These are phyloP conservation scores for Fraxinus sp. DNA, from an alignment of 305 asterid genomes.

Conservation along the genomic window DNA sequence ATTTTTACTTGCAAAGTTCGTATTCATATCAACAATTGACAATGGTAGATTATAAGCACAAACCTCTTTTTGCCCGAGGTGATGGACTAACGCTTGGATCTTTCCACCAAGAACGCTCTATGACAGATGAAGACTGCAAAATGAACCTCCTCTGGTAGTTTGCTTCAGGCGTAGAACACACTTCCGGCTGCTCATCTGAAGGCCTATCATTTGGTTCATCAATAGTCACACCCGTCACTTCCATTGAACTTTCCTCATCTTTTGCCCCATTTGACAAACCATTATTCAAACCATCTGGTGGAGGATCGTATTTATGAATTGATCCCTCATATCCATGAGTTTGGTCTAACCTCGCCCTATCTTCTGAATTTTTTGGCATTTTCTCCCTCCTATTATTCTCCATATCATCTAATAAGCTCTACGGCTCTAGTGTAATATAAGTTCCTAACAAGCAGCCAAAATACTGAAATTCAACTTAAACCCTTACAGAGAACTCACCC, in stretches of 20 bases:
- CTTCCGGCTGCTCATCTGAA: conserved; percentile 43
- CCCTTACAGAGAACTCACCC: conserved; percentile 22
- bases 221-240: conserved; percentile 22
- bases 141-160: conserved; percentile 28
- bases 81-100: conserved; percentile 39
- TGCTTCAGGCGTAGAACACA: conserved; percentile 44
- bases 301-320: conserved; percentile 12
- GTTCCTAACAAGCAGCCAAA: conserved; percentile 11
- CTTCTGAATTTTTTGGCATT: conserved; percentile 26
- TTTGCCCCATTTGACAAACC: conserved; percentile 19
- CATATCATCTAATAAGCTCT: conserved; percentile 46
- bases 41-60: conserved; percentile 16
- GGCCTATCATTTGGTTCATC: conserved; percentile 28
- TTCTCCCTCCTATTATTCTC: conserved; percentile 41
- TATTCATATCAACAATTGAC: neutral
- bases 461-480: conserved; percentile 18
- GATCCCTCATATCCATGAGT: conserved; percentile 20
- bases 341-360: conserved; percentile 23
- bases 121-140: conserved; percentile 38
- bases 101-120: conserved; percentile 36
- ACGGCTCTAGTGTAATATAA: conserved; percentile 21
- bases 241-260: conserved; percentile 9
- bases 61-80: conserved; percentile 52
- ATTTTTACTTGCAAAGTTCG: neutral
- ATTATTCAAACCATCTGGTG: conserved; percentile 3